Percentiles rank a stretch among this genome's conserved stretches.
phyloP scores from a whole-genome alignment of 1,139 yeast species.

The Hansenula lynferdii region DNA sequence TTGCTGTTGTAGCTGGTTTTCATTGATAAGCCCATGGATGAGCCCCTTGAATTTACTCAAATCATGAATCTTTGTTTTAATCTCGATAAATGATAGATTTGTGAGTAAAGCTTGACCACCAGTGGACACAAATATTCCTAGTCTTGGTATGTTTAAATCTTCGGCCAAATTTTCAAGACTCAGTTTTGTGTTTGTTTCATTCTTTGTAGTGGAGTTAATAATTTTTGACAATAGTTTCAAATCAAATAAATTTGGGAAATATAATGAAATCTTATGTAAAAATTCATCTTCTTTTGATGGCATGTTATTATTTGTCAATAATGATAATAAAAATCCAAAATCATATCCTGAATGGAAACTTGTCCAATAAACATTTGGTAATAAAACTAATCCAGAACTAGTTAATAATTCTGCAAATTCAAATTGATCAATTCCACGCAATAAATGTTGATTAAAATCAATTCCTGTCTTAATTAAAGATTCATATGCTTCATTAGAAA shows the following conservation, averaged over 20 bases:
- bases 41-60: slow-evolving; percentile 42
- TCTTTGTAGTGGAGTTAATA: slow-evolving; percentile 25
- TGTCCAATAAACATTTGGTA: slow-evolving; percentile 76
- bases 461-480: slow-evolving; percentile 77
- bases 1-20: background rate
- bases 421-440: slow-evolving; percentile 73
- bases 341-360: slow-evolving; percentile 96
- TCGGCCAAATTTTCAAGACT: slow-evolving; percentile 40
- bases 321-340: slow-evolving; percentile 79
- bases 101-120: slow-evolving; percentile 48
- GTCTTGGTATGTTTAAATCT: slow-evolving; percentile 49
- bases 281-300: slow-evolving; percentile 83
- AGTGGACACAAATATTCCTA: slow-evolving; percentile 44
- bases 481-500: slow-evolving; percentile 69
- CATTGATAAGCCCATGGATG: slow-evolving; percentile 57
- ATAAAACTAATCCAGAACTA: slow-evolving; percentile 80
- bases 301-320: slow-evolving; percentile 69
- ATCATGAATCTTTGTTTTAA: slow-evolving; percentile 35
- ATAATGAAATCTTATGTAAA: slow-evolving; percentile 62
- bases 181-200: slow-evolving; percentile 13
- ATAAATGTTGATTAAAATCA: slow-evolving; percentile 71
- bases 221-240: slow-evolving; percentile 72
- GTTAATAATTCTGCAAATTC: slow-evolving; percentile 82
- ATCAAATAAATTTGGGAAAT: slow-evolving; percentile 82
- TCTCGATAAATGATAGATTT: slow-evolving; percentile 53